Evolutionary conservation across 1,284 basidiomycete species (phyloP).

Genomic region (Cryptococcus sp.): DNA sequence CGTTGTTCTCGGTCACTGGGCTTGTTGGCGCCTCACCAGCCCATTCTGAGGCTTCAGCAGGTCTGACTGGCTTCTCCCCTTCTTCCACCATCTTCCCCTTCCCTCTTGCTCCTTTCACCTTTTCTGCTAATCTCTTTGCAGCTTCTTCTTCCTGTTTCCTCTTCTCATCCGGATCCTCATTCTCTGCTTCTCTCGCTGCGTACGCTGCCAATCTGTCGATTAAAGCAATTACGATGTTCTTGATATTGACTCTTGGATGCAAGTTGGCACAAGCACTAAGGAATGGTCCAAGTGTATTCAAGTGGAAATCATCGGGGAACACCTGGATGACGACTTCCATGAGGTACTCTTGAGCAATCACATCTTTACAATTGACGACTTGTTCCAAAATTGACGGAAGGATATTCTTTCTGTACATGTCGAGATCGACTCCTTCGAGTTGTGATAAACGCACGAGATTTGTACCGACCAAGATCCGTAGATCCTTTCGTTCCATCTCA

Average conservation of each 20-base stretch:
- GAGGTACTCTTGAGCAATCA: conserved; percentile 93
- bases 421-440: conserved; percentile 86
- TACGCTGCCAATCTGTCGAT: conserved; percentile 93
- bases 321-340: conserved; percentile 99
- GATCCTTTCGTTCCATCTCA: conserved; percentile 84
- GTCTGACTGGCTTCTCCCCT: conserved; percentile 20
- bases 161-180: conserved; percentile 84
- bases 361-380: conserved; percentile 92
- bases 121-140: conserved; percentile 74
- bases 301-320: conserved; percentile 93
- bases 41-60: conserved; percentile 39
- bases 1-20: conserved; percentile 13
- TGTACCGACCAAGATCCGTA: conserved; percentile 90
- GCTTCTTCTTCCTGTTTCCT: conserved; percentile 86
- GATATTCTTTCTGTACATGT: conserved; percentile 77
- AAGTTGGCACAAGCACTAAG: conserved; percentile 87
- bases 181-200: conserved; percentile 88
- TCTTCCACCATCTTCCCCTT: conserved; percentile 47
- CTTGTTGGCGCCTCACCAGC: conserved; percentile 14
- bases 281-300: conserved; percentile 87
- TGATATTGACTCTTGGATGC: conserved; percentile 94
- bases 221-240: conserved; percentile 89
- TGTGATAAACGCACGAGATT: conserved; percentile 90
- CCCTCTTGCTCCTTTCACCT: conserved; percentile 58
- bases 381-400: conserved; percentile 88